phyloP scores from a whole-genome alignment of 768 basidiomycete genomes.

The Pisolithus marmoratus region DNA sequence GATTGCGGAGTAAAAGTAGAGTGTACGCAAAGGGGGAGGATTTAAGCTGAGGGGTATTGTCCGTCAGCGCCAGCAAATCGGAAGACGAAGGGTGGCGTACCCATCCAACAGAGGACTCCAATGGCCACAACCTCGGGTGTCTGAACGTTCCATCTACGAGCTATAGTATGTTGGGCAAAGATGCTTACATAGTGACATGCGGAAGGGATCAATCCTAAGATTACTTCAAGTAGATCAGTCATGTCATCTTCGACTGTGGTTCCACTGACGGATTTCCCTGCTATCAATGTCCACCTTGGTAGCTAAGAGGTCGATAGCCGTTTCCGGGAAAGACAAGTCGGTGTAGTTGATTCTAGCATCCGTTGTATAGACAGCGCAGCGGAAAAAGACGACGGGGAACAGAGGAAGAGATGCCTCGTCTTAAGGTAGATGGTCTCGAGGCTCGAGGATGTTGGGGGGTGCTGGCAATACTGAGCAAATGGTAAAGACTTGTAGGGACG shows the following conservation, averaged over 20 bases:
- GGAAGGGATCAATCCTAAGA: slow-evolving; percentile 48
- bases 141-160: slow-evolving; percentile 43
- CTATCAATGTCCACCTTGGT: slow-evolving; percentile 57
- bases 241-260: slow-evolving; percentile 66
- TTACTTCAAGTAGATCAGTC: slow-evolving; percentile 77
- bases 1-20: slow-evolving; percentile 61
- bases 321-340: slow-evolving; percentile 33
- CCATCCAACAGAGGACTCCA: slow-evolving; percentile 72
- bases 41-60: slow-evolving; percentile 46
- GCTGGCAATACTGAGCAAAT: slow-evolving; percentile 46
- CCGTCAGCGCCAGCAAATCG: neutral
- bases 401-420: slow-evolving; percentile 71
- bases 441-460: slow-evolving; percentile 42
- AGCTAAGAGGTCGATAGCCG: slow-evolving; percentile 56
- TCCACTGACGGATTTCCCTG: slow-evolving; percentile 27
- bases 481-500: slow-evolving; percentile 49
- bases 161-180: neutral
- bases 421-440: slow-evolving; percentile 69
- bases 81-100: slow-evolving; percentile 30
- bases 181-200: neutral
- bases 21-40: slow-evolving; percentile 62
- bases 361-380: slow-evolving; percentile 45
- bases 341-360: slow-evolving; percentile 63
- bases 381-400: slow-evolving; percentile 47
- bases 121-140: slow-evolving; percentile 20